Evolutionary conservation across 2,329 filamentous ascomycete species (phyloP).

Genomic region (Aspergillus sp.): DNA sequence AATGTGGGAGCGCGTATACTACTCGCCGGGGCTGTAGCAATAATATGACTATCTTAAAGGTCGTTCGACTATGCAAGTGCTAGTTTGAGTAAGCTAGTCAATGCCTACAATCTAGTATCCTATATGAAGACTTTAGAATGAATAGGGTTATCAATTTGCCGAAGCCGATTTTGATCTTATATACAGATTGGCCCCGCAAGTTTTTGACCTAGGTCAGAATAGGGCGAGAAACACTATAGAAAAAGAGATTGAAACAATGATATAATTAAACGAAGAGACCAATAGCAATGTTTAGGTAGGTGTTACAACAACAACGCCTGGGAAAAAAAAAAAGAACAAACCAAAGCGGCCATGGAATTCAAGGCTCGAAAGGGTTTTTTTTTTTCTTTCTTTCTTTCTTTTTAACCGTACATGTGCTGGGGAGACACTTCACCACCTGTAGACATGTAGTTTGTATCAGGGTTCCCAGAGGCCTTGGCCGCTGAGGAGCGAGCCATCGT

Average conservation of each 20-base stretch:
- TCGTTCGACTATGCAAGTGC: background rate
- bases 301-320: slow-evolving; percentile 40
- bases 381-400: background rate
- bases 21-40: background rate
- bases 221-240: slow-evolving; percentile 20
- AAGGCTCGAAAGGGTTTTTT: slow-evolving; percentile 5
- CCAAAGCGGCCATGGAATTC: slow-evolving; percentile 15
- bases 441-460: slow-evolving; percentile 77
- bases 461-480: slow-evolving; percentile 79
- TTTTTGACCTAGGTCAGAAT: slow-evolving; percentile 23
- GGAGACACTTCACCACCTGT: slow-evolving; percentile 58
- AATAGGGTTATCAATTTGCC: slow-evolving; percentile 9
- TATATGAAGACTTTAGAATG: background rate
- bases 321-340: slow-evolving; percentile 32
- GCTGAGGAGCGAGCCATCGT: slow-evolving; percentile 98
- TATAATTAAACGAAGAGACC: slow-evolving; percentile 16
- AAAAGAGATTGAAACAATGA: slow-evolving; percentile 22
- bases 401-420: slow-evolving; percentile 40
- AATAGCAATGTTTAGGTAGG: slow-evolving; percentile 32
- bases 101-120: background rate
- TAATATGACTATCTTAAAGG: background rate
- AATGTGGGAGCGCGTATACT: too few species aligned
- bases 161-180: slow-evolving; percentile 33
- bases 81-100: background rate
- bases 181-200: slow-evolving; percentile 34